Conservation (phyloP, 306 rosid species). For the Dryas alaskensis region DNA sequence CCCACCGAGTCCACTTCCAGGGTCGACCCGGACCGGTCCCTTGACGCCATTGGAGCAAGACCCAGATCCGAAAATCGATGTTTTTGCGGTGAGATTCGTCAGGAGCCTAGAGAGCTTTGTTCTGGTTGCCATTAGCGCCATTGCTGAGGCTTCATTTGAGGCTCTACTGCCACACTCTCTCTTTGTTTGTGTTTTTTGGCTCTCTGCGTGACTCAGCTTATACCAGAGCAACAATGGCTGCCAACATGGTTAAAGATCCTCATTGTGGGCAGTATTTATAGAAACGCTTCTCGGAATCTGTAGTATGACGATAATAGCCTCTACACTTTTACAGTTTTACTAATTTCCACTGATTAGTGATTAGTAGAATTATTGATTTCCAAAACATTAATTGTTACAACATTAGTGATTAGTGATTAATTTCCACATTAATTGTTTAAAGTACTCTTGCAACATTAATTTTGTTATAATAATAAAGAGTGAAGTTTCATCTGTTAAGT, state of each 20-base stretch:
- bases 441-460: no score
- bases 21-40: background rate
- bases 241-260: background rate
- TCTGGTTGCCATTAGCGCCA: conserved; percentile 51
- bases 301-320: background rate
- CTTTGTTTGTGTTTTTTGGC: background rate
- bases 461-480: no score
- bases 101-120: conserved; percentile 36
- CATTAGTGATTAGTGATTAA: no score
- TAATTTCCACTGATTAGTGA: no score
- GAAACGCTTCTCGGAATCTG: background rate
- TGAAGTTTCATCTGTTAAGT: no score
- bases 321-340: background rate
- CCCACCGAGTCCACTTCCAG: background rate
- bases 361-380: no score
- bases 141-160: conserved; percentile 45
- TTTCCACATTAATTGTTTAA: no score
- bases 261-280: background rate
- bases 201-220: background rate
- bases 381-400: no score
- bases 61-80: conserved; percentile 25
- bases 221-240: no score
- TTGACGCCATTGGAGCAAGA: conserved; percentile 20
- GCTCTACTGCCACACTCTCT: background rate
- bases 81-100: background rate